These are phyloP conservation scores for Entamoeba histolytica DNA, from an alignment of 208 protist species.

Conservation along the genomic window DNA sequence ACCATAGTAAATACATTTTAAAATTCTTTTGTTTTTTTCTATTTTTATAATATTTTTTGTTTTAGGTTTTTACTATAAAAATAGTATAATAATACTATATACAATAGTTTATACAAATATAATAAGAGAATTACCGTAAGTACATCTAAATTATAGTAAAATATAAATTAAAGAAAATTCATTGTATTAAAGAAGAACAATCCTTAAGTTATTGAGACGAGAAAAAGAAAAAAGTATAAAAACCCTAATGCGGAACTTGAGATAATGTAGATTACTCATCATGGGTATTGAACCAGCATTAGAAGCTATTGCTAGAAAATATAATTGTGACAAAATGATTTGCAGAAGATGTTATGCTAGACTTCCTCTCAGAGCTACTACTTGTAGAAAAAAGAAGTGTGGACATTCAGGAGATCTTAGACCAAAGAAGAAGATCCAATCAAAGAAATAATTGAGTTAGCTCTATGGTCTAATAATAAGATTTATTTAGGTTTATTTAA, in stretches of 20 bases:
- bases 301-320: constrained; percentile 73
- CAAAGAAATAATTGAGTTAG: neutral
- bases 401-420: constrained; percentile 87
- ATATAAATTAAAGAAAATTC: no score
- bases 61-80: no score
- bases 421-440: constrained; percentile 73
- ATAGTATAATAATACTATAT: no score
- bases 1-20: neutral
- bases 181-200: no score
- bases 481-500: no score
- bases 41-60: neutral
- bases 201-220: no score
- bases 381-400: constrained; percentile 98
- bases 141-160: no score
- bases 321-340: constrained; percentile 46
- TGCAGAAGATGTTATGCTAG: constrained; percentile 74
- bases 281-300: constrained; percentile 79
- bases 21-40: neutral
- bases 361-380: constrained; percentile 75
- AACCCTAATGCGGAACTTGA: neutral
- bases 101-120: no score
- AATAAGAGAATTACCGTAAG: no score
- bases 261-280: neutral
- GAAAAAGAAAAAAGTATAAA: neutral
- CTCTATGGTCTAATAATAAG: no score